Base-by-base conservation (phyloP, 2,329 filamentous ascomycete genomes). In the Trichoderma sp. region DNA sequence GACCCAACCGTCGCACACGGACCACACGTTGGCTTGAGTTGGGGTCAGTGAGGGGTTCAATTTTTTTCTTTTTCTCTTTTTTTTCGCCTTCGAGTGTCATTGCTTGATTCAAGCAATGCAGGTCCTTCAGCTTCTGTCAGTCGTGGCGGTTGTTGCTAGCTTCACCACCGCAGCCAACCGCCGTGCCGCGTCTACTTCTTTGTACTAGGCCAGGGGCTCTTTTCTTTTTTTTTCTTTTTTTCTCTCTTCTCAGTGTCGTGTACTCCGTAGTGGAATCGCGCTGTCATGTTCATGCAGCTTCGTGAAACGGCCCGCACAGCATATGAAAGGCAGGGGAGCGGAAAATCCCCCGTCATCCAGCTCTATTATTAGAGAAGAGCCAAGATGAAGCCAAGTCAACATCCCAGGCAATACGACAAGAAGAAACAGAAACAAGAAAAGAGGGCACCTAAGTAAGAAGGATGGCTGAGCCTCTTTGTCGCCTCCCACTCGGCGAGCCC, bases 401-500 rank as follows among this genome's bases (percentile, higher is more conserved):
- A 39, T 32, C 34, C 51, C 21, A 14, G 30, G 47, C 47, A 53
- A 53, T 18, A 26, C 30, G 15, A n/a, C n/a, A 60, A 18, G 9
- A 30, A 30, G 39, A 24, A 32, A 24, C 36, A 43, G 4, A 28
- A 30, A 57, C n/a, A 53, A 58, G 14, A 57, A 21, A 24, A 47
- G 6, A 63, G 6, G 26, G 18, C 3, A 43, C 14, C 7, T 63
- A n/a, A 24, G n/a, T 24, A 6, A 57, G 32, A 67, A n/a, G 21
- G 34, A 58, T 26, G 43, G 24, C 36, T 51, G 18, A 2, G 34
- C 43, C 47, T 43, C 39, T 70, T 47, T 28, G 28, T 57, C 53
- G 65, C 65, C 65, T 68, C 65, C 53, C 56, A 60, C 65, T 47
- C 65, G 53, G 65, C 65, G 18, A 36, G n/a, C 65, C 65, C 65